A percentile compares a stretch with the other conserved stretches of the same genome.
Conservation (phyloP, 768 basidiomycete species). For the Leucosporidium yakuticum region DNA sequence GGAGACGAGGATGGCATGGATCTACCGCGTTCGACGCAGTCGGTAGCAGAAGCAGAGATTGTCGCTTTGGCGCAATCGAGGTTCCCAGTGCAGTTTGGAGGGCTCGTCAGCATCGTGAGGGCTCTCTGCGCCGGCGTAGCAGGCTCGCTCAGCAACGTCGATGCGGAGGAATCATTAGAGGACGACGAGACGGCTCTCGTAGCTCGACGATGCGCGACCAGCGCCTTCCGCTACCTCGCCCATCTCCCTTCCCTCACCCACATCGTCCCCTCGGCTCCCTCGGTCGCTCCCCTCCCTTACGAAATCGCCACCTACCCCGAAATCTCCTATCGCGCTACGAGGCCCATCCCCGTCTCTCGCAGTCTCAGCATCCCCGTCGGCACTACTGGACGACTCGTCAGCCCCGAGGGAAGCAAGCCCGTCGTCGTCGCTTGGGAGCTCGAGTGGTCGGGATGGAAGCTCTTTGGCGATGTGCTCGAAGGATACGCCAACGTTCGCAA, state of each 20-base stretch:
- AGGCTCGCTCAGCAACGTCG: neutral
- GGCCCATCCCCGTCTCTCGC: constrained; percentile 45
- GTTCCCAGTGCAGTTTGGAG: constrained; percentile 71
- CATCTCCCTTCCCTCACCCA: constrained; percentile 68
- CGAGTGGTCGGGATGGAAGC: constrained; percentile 76
- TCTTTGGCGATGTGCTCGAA: constrained; percentile 67
- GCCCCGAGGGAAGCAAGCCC: constrained; percentile 56
- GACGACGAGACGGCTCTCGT: constrained; percentile 29
- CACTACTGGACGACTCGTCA: constrained; percentile 65
- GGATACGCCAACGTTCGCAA: constrained; percentile 15
- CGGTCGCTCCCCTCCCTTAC: constrained; percentile 26
- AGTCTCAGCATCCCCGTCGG: constrained; percentile 63
- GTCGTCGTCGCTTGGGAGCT: constrained; percentile 74
- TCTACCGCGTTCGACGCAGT: neutral
- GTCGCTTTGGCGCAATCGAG: constrained; percentile 74
- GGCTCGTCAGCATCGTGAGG: constrained; percentile 65
- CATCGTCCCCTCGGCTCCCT: constrained; percentile 52
- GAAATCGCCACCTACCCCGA: constrained; percentile 27
- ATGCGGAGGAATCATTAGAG: constrained; percentile 36
- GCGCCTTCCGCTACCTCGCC: constrained; percentile 71
- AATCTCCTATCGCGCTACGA: constrained; percentile 12
- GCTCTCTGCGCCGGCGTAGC: constrained; percentile 53
- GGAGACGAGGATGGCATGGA: constrained; percentile 43
- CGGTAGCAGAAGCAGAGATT: constrained; percentile 60
- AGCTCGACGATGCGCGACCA: constrained; percentile 56